phyloP scores from a whole-genome alignment of 805 yeast species.

The Barnettozyma wickerhamii region DNA sequence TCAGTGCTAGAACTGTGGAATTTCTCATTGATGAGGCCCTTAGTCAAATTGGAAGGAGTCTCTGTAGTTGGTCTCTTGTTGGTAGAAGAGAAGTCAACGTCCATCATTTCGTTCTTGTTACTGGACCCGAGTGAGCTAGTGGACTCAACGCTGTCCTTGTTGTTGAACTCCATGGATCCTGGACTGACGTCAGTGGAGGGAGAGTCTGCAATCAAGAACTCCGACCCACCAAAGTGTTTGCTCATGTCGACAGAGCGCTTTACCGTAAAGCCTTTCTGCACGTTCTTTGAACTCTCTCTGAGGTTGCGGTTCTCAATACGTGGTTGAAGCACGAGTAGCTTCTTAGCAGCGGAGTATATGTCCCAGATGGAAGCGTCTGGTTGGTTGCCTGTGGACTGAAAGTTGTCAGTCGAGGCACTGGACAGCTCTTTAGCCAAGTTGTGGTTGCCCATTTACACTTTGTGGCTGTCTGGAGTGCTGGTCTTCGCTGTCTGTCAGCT shows the following conservation, averaged over 20 bases:
- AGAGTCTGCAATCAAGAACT: background rate
- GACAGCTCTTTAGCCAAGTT: background rate
- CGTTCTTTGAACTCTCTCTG: conserved; percentile 25
- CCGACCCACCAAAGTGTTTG: background rate
- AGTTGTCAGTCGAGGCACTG: background rate
- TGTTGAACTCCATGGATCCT: conserved; percentile 8
- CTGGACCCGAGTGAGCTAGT: conserved; percentile 9
- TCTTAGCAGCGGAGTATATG: conserved; percentile 29
- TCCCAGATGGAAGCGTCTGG: conserved; percentile 28
- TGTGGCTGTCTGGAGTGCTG: too few species aligned
- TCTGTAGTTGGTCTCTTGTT: conserved; percentile 2
- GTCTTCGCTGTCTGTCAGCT: too few species aligned
- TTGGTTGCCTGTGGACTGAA: background rate
- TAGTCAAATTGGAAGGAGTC: conserved; percentile 22
- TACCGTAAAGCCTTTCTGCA: conserved; percentile 11
- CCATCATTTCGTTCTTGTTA: background rate
- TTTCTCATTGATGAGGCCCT: conserved; percentile 11
- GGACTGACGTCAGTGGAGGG: background rate
- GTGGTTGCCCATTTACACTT: background rate
- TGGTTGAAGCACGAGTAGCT: conserved; percentile 26
- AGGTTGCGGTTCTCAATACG: conserved; percentile 28
- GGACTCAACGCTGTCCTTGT: conserved; percentile 22
- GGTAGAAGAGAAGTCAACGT: background rate
- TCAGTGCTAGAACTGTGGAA: background rate
- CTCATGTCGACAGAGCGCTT: background rate